These are phyloP conservation scores for Camellia granthamiana DNA, from an alignment of 148 eudicot genomes.

Conservation along the genomic window DNA sequence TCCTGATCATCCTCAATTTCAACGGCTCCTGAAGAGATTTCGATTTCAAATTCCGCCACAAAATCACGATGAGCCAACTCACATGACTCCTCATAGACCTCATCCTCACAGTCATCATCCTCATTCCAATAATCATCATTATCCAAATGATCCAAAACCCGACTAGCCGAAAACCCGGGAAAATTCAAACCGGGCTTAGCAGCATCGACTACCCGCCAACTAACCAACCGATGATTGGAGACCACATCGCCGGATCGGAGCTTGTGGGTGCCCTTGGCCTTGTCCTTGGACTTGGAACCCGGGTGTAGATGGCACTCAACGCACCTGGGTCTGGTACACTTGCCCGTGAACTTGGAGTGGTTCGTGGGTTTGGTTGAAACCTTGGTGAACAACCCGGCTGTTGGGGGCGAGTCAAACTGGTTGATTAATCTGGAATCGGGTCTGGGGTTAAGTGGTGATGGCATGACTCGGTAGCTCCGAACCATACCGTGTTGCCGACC, in stretches of 20 bases:
- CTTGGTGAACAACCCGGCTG: slow-evolving; percentile 61
- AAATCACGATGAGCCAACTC: background rate
- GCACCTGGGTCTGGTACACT: slow-evolving; percentile 48
- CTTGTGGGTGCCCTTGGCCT: slow-evolving; percentile 56
- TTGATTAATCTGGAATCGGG: slow-evolving; percentile 23
- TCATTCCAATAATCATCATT: background rate
- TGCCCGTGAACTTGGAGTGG: slow-evolving; percentile 80
- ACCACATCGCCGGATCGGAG: slow-evolving; percentile 17
- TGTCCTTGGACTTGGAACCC: slow-evolving; percentile 49
- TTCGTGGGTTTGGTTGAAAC: slow-evolving; percentile 67
- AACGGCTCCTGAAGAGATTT: slow-evolving; percentile 2
- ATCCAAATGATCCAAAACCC: slow-evolving; percentile 35
- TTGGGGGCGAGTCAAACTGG: slow-evolving; percentile 36
- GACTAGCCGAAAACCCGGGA: slow-evolving; percentile 47
- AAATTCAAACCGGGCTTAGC: slow-evolving; percentile 21
- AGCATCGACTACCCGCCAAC: slow-evolving; percentile 32
- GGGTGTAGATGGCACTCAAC: slow-evolving; percentile 46
- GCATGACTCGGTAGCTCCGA: slow-evolving; percentile 35
- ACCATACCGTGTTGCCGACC: slow-evolving; percentile 74
- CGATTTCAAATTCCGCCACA: background rate
- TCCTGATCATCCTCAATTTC: slow-evolving; percentile 8
- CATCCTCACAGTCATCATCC: slow-evolving; percentile 11
- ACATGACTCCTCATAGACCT: background rate
- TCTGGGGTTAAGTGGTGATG: slow-evolving; percentile 23
- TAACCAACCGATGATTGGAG: slow-evolving; percentile 21